Evolutionary conservation across 768 basidiomycete species (phyloP).

Genomic region (Hygrophorus russula): DNA sequence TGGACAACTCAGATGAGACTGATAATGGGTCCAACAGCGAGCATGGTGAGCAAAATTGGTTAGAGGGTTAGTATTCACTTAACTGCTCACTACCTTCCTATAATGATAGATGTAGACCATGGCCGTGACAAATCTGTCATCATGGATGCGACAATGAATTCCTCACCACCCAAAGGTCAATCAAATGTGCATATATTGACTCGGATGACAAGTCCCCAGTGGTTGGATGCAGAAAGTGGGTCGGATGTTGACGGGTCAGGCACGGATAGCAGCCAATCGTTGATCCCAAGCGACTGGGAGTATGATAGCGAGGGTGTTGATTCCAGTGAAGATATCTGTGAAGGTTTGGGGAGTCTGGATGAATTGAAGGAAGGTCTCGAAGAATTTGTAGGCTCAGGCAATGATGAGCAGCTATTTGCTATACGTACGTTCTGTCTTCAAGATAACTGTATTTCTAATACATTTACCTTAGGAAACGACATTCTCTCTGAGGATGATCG

Average conservation of each 20-base stretch:
- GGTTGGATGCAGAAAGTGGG: no score
- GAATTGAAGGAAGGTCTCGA: no score
- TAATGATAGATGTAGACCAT: no score
- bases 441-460: neutral
- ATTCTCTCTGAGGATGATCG: conserved; percentile 14
- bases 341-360: no score
- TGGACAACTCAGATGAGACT: neutral
- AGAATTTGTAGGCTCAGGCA: neutral
- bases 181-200: neutral
- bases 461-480: conserved; percentile 9
- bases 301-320: no score
- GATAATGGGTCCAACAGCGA: no score
- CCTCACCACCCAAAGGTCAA: neutral
- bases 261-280: no score
- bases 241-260: neutral
- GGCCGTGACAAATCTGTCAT: no score
- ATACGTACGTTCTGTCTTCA: neutral
- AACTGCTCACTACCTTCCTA: neutral
- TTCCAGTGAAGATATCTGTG: no score
- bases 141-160: no score
- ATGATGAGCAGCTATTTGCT: conserved; percentile 3
- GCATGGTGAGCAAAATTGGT: neutral
- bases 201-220: no score
- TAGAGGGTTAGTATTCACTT: neutral
- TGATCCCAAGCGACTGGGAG: no score